Evolutionary conservation across 2,329 filamentous ascomycete genomes (phyloP).

Genomic region (Thermomyces lanuginosus): DNA sequence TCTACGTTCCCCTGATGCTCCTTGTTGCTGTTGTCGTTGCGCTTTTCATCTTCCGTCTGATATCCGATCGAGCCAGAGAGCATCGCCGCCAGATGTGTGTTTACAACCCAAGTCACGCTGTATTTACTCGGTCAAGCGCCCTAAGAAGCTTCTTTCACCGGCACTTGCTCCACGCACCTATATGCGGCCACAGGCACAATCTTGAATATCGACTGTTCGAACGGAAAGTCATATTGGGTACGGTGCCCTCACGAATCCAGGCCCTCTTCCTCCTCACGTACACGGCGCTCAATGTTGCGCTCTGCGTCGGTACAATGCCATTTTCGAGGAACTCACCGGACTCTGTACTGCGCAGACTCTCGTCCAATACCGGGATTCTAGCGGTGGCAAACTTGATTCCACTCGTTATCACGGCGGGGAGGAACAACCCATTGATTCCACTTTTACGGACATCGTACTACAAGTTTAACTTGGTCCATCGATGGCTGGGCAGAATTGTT

Average conservation of each 20-base stretch:
- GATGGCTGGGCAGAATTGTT: slow-evolving; percentile 57
- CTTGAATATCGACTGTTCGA: slow-evolving; percentile 12
- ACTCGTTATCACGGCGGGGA: slow-evolving; percentile 20
- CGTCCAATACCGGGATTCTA: slow-evolving; percentile 12
- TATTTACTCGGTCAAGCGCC: slow-evolving; percentile 3
- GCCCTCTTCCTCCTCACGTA: slow-evolving; percentile 13
- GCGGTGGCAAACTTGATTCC: slow-evolving; percentile 24
- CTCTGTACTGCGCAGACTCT: slow-evolving; percentile 2
- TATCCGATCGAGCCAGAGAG: not conserved
- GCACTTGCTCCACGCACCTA: slow-evolving; percentile 17
- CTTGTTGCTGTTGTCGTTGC: slow-evolving; percentile 1
- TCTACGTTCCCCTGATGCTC: slow-evolving; percentile 5
- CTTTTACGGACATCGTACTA: slow-evolving; percentile 21
- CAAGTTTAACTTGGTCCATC: slow-evolving; percentile 43
- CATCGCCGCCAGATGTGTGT: slow-evolving; percentile 2
- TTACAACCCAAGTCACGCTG: not conserved
- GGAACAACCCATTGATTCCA: slow-evolving; percentile 24
- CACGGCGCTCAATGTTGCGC: slow-evolving; percentile 19
- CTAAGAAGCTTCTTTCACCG: slow-evolving; percentile 2
- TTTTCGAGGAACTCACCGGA: slow-evolving; percentile 12
- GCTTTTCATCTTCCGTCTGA: slow-evolving; percentile 2
- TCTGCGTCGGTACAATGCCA: slow-evolving; percentile 26
- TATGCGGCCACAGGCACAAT: slow-evolving; percentile 14
- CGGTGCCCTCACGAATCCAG: slow-evolving; percentile 17
- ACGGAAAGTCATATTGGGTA: slow-evolving; percentile 12